These are phyloP conservation scores for Diaporthe sp. DNA, from an alignment of 2,329 filamentous ascomycete species.

Conservation along the genomic window DNA sequence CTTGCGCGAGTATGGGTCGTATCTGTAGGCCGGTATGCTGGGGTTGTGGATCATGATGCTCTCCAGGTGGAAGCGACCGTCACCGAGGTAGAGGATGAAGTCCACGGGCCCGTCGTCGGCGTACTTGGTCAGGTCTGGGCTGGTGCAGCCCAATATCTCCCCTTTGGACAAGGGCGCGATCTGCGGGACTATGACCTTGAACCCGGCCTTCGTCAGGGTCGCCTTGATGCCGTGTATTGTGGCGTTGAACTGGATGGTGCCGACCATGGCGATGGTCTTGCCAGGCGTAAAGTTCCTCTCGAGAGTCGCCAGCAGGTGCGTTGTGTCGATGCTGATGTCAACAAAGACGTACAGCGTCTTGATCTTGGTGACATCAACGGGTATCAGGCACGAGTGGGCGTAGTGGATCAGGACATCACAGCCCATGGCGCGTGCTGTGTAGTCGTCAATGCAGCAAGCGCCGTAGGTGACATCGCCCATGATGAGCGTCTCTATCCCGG, in stretches of 20 bases:
- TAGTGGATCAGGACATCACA: conserved; percentile 97
- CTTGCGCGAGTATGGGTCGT: conserved; percentile 94
- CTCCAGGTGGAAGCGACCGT: conserved; percentile 95
- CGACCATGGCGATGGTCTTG: conserved; percentile 91
- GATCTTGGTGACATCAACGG: conserved; percentile 95
- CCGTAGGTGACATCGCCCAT: conserved; percentile 99
- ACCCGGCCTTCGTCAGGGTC: conserved; percentile 84
- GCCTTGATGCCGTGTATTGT: conserved; percentile 89
- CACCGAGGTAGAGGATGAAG: conserved; percentile 87
- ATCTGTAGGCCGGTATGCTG: conserved; percentile 87
- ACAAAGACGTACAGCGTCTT: conserved; percentile 99
- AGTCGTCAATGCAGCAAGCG: conserved; percentile 98
- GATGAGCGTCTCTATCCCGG: conserved; percentile 90
- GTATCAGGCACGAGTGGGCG: conserved; percentile 95
- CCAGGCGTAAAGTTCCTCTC: conserved; percentile 87
- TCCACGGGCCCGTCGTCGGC: conserved; percentile 63
- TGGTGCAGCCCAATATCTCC: conserved; percentile 97
- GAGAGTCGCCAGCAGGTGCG: conserved; percentile 86
- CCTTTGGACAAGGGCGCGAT: conserved; percentile 93
- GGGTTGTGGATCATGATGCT: conserved; percentile 99
- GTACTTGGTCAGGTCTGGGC: conserved; percentile 63
- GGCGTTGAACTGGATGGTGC: conserved; percentile 98
- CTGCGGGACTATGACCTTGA: conserved; percentile 87
- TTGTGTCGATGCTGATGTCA: conserved; percentile 93
- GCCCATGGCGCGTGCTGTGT: conserved; percentile 91